Evolutionary conservation across 2,329 filamentous ascomycete genomes (phyloP), one percentile per base, ranked within the genome.

Genomic region (Hymenoscyphus infarciens): DNA sequence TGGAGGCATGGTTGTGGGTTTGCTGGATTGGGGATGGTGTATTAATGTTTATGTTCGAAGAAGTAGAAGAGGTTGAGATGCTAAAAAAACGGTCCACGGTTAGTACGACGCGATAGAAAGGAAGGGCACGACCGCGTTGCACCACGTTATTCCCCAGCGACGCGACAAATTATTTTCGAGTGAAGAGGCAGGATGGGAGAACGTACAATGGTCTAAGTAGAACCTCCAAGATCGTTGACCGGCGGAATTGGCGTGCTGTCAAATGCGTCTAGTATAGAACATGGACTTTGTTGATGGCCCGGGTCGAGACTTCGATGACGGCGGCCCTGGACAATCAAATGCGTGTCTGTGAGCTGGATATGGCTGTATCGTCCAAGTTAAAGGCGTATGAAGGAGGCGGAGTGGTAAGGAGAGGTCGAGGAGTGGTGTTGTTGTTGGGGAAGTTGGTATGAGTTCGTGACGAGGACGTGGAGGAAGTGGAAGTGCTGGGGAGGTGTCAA

Each of bases 1-100:
- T 71, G 81, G 80, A 78, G 82, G 81, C 83, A 86, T 86, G 71
- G 62, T 68, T 60, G 45, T 52, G 45, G 10, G 19, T 52, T 25
- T 52, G 19, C 10, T 52, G 10, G 45, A 10, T 25, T 54, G 63
- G 45, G 59, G 64, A 33, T 55, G 59, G 60, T 42, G 56, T 68
- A 71, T 71, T 73, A 73, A 75, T 79, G 72, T 73, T 74, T 71
- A 71, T 55, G 39, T 59, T 56, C 61, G 45, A 25, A 52, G 45
- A 52, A 13, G 45, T 25, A 52, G 45, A 52, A 52, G 45, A 22
- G 45, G 45, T 52, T 52, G 45, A 52, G 13, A 52, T 52, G 45
- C 45, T 52, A 52, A 3, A 52, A 38, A 27, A 25, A 22, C 6
- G 45, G 11, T n/a, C 19, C 45, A 52, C 19, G 35, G 68, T 73